These are phyloP conservation scores for Fusarium nygamai DNA, from an alignment of 2,329 filamentous ascomycete genomes.

Conservation along the genomic window DNA sequence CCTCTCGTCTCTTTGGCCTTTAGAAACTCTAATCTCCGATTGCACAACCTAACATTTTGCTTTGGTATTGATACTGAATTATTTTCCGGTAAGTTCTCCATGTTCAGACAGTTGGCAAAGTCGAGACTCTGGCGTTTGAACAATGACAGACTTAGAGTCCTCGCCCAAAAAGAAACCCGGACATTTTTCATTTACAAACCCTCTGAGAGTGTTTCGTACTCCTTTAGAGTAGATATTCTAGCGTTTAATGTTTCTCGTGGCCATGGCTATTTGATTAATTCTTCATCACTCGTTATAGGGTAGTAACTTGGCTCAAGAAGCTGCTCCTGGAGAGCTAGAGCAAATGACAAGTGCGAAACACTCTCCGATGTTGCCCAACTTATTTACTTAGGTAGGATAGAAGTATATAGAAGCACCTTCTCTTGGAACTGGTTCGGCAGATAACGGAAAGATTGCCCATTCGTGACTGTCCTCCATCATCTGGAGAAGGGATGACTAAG, in stretches of 20 bases:
- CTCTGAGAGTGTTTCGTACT: neutral
- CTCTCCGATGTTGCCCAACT: neutral
- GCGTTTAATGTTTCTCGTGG: neutral
- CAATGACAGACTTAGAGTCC: neutral
- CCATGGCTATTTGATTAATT: neutral
- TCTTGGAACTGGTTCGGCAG: neutral
- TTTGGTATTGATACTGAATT: neutral
- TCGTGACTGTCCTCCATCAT: neutral
- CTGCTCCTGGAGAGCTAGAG: neutral
- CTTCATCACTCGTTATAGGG: neutral
- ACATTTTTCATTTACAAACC: neutral
- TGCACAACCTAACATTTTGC: neutral
- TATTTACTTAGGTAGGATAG: neutral
- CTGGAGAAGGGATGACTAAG: slow-evolving; percentile 17
- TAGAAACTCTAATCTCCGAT: neutral
- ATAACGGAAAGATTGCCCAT: neutral
- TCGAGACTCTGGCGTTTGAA: neutral
- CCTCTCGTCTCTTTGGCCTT: neutral
- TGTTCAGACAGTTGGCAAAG: neutral
- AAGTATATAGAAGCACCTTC: neutral
- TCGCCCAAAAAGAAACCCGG: neutral
- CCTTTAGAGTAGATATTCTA: neutral
- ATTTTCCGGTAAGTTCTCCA: no score
- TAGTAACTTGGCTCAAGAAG: neutral
- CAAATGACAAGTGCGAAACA: neutral